Conservation (phyloP, 805 yeast species). For the Candida succiphila region DNA sequence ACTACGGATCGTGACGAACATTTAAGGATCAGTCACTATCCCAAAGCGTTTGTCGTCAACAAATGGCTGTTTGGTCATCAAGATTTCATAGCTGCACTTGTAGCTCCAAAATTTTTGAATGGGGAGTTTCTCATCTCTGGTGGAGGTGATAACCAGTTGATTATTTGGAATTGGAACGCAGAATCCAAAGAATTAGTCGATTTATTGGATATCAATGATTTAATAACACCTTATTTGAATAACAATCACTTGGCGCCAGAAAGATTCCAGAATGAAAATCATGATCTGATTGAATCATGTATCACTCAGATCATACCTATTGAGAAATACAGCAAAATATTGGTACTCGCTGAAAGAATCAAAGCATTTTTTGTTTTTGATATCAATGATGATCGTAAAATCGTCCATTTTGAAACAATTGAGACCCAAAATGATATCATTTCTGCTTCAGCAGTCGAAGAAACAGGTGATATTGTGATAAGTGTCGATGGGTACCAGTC, state of each 20-base stretch:
- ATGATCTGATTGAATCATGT: slow-evolving; percentile 38
- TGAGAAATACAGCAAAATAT: slow-evolving; percentile 19
- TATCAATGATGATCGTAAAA: slow-evolving; percentile 17
- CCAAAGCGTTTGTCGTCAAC: slow-evolving; percentile 68
- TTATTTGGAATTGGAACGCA: slow-evolving; percentile 69
- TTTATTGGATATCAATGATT: slow-evolving; percentile 25
- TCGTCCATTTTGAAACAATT: slow-evolving; percentile 23
- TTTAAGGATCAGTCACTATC: slow-evolving; percentile 73
- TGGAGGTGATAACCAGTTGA: slow-evolving; percentile 79
- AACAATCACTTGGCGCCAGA: slow-evolving; percentile 56
- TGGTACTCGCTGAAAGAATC: slow-evolving; percentile 39
- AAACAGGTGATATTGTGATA: slow-evolving; percentile 12
- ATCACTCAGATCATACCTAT: slow-evolving; percentile 28
- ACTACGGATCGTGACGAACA: slow-evolving; percentile 96
- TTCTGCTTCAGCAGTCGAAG: slow-evolving; percentile 12
- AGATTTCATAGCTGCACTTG: slow-evolving; percentile 67
- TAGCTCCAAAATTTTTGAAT: slow-evolving; percentile 40
- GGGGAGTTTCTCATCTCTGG: slow-evolving; percentile 56
- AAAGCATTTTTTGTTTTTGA: slow-evolving; percentile 30
- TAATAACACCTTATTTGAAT: slow-evolving; percentile 32
- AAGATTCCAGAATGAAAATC: slow-evolving; percentile 46
- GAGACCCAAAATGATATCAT: slow-evolving; percentile 17
- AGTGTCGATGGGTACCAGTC: slow-evolving; percentile 17
- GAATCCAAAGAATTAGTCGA: slow-evolving; percentile 34
- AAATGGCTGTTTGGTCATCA: slow-evolving; percentile 81